Conservation (phyloP, 306 rosid genomes). For the Cucurbita ficifolia region DNA sequence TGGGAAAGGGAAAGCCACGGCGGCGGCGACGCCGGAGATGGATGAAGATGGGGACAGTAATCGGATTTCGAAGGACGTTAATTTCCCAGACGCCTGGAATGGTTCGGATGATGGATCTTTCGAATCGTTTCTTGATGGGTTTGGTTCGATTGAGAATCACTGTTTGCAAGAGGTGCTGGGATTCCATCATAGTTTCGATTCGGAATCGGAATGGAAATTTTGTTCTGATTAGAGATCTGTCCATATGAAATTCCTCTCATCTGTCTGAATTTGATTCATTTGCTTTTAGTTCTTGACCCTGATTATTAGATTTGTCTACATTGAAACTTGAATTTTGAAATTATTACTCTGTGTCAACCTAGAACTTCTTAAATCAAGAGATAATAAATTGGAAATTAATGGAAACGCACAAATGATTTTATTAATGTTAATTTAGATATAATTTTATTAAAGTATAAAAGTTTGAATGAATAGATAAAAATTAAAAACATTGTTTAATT, state of each 20-base stretch:
- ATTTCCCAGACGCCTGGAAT: background rate
- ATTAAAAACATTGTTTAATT: too few relatives aligned
- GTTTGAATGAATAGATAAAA: too few relatives aligned
- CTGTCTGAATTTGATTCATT: background rate
- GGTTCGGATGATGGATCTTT: conserved; percentile 18
- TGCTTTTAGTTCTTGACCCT: background rate
- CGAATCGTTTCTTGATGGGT: conserved; percentile 31
- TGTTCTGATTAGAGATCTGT: background rate
- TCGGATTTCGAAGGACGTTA: background rate
- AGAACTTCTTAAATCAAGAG: too few relatives aligned
- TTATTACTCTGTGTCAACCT: too few relatives aligned
- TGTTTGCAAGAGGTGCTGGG: conserved; percentile 23
- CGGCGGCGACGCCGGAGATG: background rate
- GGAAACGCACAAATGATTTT: too few relatives aligned
- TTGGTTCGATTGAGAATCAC: conserved; percentile 25
- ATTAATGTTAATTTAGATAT: too few relatives aligned
- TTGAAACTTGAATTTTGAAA: background rate
- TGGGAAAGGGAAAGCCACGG: conserved; percentile 11
- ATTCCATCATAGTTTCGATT: background rate
- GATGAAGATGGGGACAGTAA: conserved; percentile 12
- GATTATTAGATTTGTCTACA: background rate
- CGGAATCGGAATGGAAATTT: background rate
- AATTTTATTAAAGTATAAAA: too few relatives aligned
- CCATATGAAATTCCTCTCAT: background rate
- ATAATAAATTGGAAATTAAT: too few relatives aligned